phyloP scores from a whole-genome alignment of 441 rosid species.

The Erodium texanum region DNA sequence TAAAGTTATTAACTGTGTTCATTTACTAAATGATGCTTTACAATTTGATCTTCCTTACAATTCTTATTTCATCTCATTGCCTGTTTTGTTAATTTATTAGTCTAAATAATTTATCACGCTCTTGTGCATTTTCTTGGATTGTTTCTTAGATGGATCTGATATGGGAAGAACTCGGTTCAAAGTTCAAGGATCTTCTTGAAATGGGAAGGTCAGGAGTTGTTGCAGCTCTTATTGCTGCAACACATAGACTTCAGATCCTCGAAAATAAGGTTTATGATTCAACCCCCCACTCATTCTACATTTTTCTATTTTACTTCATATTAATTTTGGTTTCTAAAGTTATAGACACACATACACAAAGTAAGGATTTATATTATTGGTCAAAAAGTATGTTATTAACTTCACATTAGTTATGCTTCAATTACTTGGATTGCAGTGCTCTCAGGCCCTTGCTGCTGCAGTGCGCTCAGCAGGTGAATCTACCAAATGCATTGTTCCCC shows the following conservation, averaged over 20 bases:
- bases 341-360: no score
- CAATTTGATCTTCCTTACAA: conserved; percentile 1
- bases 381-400: neutral
- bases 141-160: conserved; percentile 55
- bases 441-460: conserved; percentile 68
- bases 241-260: conserved; percentile 60
- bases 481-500: conserved; percentile 47
- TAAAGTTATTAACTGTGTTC: neutral
- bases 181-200: conserved; percentile 64
- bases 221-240: conserved; percentile 63
- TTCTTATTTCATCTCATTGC: neutral
- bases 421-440: conserved; percentile 46
- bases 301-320: neutral
- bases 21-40: neutral
- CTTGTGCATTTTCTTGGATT: conserved; percentile 16
- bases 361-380: no score
- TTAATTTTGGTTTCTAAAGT: neutral
- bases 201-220: conserved; percentile 87
- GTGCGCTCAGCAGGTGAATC: conserved; percentile 46
- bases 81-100: neutral
- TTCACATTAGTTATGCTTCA: neutral
- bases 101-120: neutral
- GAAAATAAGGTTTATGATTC: conserved; percentile 47
- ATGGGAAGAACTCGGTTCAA: conserved; percentile 73
- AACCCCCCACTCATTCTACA: neutral